Base-by-base conservation (phyloP, 2,329 filamentous ascomycete species). In the Byssothecium circinans region DNA sequence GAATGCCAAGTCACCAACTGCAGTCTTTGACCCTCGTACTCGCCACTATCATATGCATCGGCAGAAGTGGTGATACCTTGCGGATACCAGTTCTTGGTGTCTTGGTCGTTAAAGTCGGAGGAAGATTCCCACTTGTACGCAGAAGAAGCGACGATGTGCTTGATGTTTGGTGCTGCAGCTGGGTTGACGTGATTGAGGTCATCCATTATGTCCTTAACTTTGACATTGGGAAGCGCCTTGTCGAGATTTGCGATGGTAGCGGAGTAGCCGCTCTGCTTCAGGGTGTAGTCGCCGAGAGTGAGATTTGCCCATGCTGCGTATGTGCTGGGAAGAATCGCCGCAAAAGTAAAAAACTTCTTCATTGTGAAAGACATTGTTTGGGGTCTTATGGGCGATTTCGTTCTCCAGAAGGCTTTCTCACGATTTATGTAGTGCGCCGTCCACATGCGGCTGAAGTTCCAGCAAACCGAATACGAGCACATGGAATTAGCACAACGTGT, bases 1-100 rank as follows among this genome's bases (percentile, higher is more conserved):
- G 52, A 55, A 39, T 55, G 52, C 52, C 52, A 55, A 3, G 41
- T 47, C 1, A 55, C 39, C 12, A 55, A 43, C 20, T 55, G 52
- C 12, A 55, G 23, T 18, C 45, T 36, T 20, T 43, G 12, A 4
- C 49, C 49, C 17, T 55, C 46, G 23, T 52, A 52, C 17, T 36
- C 34, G 18, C 46, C 52, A 14, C 34, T 47, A 1, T 44, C 42
- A 29, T 49, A 52, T 15, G 52, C 52, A 43, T 55, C 52, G 2
- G 52, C 49, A 19, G 49, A 52, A 8, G 52, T 52, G 2, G 49
- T 52, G 25, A 55, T 45, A 8, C 52, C 52, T 32, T 55, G 52
- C 7, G 49, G 49, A 30, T 52, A 52, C 52, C 49, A 55, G 36
- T 52, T 52, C 12, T 43, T 22, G 12, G 49, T 50, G 17, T 49